A percentile compares a stretch with the other conserved stretches of the same genome.
Evolutionary conservation across 2,329 filamentous ascomycete species (phyloP).

Genomic region (Sclerotinia minor): DNA sequence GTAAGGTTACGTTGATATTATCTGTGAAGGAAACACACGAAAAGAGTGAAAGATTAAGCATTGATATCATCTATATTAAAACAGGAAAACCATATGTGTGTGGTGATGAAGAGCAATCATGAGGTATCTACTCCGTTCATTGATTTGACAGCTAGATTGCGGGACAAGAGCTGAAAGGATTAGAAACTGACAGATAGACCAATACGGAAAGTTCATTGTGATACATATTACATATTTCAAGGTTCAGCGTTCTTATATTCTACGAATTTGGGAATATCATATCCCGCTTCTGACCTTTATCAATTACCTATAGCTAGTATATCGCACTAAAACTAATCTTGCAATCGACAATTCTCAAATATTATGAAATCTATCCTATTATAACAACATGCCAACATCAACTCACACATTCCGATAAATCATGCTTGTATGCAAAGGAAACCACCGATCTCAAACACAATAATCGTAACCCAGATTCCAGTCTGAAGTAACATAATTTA

Average conservation of each 20-base stretch:
- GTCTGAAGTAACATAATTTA: not conserved
- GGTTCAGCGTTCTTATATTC: conserved; percentile 9
- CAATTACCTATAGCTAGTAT: too few species aligned
- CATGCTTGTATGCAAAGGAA: conserved; percentile 5
- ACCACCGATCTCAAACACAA: not conserved
- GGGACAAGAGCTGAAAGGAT: conserved; percentile 8
- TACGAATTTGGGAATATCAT: not conserved
- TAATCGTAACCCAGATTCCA: not conserved
- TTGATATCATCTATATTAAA: not conserved
- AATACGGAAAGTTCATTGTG: not conserved
- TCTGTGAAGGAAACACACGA: not conserved
- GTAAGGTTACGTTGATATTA: not conserved
- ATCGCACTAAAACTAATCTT: not conserved
- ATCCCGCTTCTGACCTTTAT: too few species aligned
- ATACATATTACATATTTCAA: not conserved
- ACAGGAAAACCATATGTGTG: not conserved
- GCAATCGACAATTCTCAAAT: not conserved
- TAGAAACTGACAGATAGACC: not conserved
- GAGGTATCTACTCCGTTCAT: not conserved
- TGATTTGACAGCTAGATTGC: conserved; percentile 1
- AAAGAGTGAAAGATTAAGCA: not conserved
- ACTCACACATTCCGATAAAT: not conserved
- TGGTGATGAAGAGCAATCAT: conserved; percentile 4
- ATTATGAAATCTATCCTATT: conserved; percentile 13
- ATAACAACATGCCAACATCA: not conserved